Evolutionary conservation across 73 alveolate species (phyloP), one percentile per base, ranked within the genome.

Genomic region (Paramecium primaurelia): DNA sequence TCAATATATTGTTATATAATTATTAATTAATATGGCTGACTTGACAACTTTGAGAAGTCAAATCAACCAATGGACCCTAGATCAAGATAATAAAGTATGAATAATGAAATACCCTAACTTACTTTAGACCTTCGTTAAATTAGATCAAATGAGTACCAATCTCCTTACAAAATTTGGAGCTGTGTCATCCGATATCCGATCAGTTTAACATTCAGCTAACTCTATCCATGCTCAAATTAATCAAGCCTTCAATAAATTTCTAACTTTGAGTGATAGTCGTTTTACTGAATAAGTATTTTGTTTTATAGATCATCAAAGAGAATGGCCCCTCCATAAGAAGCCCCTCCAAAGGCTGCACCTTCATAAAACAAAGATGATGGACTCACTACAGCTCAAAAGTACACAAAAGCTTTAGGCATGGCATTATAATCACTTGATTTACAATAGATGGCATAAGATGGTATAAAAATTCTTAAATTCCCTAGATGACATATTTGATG

Each of bases 401-500:
- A 44, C 12, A 45, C 71, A 25, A 80, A 80, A 22, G 91, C 91
- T 6, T 47, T 80, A 80, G 71, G 49, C 7, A 80, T 47, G 20
- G 91, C 77, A 44, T 42, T 80, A 44, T 28, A 80, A 32, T 26
- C 77, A 2, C 45, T 80, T 25, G 91, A 80, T 45, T 34, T 80
- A 10, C n/a, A 80, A 80, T 42, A 28, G 20, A 80, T 80, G 38
- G 91, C 91, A 18, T n/a, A 59, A 18, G 91, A 80, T 45, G 91
- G 91, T 80, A 80, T 4, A 80, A 0, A 12, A 47, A 25, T 5
- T 26, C 8, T 0, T 3, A 2, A 20, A 16, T 26, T n/a, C 16
- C 11, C 11, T 45, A 80, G 91, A 80, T 80, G 91, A 80, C 47
- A 45, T 80, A 80, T 80, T 80, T 80, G 91, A 80, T 80, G 91